Evolutionary conservation across 495 filamentous ascomycete species (phyloP).

Genomic region (Podospora tetraspora): DNA sequence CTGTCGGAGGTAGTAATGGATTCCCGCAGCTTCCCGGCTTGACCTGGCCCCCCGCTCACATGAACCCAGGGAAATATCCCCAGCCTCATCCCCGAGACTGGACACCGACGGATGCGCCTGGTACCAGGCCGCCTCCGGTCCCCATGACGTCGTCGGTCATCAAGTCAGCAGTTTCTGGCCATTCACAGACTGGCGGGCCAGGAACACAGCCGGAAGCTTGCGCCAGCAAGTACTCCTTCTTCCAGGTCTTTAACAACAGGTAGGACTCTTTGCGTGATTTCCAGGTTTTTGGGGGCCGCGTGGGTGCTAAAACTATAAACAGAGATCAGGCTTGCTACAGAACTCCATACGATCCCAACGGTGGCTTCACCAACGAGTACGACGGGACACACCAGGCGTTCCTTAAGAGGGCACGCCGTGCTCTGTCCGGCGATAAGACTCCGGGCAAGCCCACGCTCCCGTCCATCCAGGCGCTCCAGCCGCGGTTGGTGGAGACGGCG

Average conservation of each 20-base stretch:
- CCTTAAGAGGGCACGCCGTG: conserved; percentile 38
- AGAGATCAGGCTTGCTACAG: conserved; percentile 46
- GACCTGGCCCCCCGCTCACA: conserved; percentile 35
- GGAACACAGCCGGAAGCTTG: conserved; percentile 19
- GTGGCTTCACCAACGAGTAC: conserved; percentile 53
- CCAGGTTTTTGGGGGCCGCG: not conserved
- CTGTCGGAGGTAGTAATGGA: conserved; percentile 39
- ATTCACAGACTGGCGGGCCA: conserved; percentile 14
- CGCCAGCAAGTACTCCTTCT: conserved; percentile 45
- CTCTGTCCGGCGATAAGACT: conserved; percentile 27
- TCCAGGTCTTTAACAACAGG: conserved; percentile 48
- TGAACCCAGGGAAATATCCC: conserved; percentile 32
- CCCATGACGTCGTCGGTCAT: conserved; percentile 30
- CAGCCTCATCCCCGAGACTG: conserved; percentile 30
- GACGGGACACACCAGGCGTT: conserved; percentile 46
- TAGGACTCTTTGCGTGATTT: conserved; percentile 19
- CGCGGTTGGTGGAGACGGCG: conserved; percentile 8
- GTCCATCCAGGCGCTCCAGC: conserved; percentile 19
- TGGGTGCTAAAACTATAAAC: conserved; percentile 14
- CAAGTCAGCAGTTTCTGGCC: conserved; percentile 23
- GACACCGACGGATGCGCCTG: conserved; percentile 21
- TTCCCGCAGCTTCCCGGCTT: conserved; percentile 36
- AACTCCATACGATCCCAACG: conserved; percentile 47
- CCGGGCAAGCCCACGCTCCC: conserved; percentile 19
- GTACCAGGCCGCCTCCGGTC: conserved; percentile 14